These are phyloP conservation scores for Vigna mungo DNA, from an alignment of 306 rosid species.

Conservation along the genomic window DNA sequence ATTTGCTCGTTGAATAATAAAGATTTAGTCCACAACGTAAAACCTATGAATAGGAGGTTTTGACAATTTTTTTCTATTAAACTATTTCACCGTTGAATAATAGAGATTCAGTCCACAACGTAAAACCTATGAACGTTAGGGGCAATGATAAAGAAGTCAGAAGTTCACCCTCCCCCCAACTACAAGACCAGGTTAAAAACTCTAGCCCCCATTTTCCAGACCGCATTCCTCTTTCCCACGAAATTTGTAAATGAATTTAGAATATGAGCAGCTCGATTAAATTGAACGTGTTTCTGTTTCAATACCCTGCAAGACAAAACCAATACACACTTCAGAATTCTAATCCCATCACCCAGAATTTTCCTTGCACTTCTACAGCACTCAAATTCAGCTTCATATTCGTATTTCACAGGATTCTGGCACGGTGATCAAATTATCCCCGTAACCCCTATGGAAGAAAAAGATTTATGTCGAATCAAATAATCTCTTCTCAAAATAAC, in stretches of 20 bases:
- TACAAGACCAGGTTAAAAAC: constrained; percentile 33
- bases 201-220: constrained; percentile 51
- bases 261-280: constrained; percentile 49
- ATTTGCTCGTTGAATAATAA: not conserved
- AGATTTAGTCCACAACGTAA: not conserved
- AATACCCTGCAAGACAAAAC: constrained; percentile 75
- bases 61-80: too few species aligned
- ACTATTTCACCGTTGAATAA: not conserved
- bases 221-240: constrained; percentile 44
- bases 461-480: not conserved
- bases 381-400: constrained; percentile 20
- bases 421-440: not conserved
- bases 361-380: constrained; percentile 29
- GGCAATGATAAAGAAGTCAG: not conserved
- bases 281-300: constrained; percentile 51
- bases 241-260: constrained; percentile 48
- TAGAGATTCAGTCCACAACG: not conserved
- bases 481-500: not conserved
- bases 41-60: not conserved
- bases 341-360: constrained; percentile 37
- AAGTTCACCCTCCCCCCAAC: constrained; percentile 12
- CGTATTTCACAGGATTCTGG: not conserved
- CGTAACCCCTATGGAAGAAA: not conserved
- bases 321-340: constrained; percentile 51
- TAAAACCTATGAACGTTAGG: not conserved